Evolutionary conservation across 371 early-diverging fungal species (phyloP), one percentile per base, ranked within the genome.

Genomic region (Parasitella parasitica): DNA sequence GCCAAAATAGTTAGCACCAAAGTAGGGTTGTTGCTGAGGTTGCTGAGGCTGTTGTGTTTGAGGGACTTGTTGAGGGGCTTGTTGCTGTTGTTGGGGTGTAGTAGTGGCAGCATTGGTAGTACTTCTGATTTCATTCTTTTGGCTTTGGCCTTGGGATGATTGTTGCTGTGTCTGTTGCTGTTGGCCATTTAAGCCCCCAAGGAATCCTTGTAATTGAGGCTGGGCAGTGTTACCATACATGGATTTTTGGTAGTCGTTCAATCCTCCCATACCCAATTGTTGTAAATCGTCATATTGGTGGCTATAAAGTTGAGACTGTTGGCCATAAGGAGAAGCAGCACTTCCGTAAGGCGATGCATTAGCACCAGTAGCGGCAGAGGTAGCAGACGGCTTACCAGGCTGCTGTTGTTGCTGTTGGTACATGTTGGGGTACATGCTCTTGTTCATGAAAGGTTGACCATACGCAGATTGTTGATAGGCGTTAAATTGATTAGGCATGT

Each of bases 361-460:
- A 43, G 59, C 58, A 37, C 67, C 55, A 49, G 72, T 54, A 24
- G 80, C 43, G 11, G 49, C 49, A 18, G 60, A 27, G 4, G 53
- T 36, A 36, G 59, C 54, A 24, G 59, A 62, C 27, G 75, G 72
- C 57, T 77, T 76, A 52, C 46, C 67, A 15, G 57, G 65, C 27
- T 64, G 68, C 8, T 65, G 60, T 15, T 66, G 73, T 54, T 61
- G 64, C 15, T 68, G 70, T 51, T 73, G 74, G 56, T 90, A 89
- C 89, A 89, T 86, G 52, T 63, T 73, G 27, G 91, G 90, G 61
- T 93, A 94, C 85, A 91, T 86, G 59, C 81, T 84, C 85, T 93
- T 93, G 82, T 89, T 91, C 77, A 89, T 82, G 63, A 90, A 93
- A 12, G 91, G 95, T 66, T 93, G 94, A 27, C 85, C 89, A 70